Conservation (phyloP, 495 filamentous ascomycete genomes). For the Umbilicaria muhlenbergii region DNA sequence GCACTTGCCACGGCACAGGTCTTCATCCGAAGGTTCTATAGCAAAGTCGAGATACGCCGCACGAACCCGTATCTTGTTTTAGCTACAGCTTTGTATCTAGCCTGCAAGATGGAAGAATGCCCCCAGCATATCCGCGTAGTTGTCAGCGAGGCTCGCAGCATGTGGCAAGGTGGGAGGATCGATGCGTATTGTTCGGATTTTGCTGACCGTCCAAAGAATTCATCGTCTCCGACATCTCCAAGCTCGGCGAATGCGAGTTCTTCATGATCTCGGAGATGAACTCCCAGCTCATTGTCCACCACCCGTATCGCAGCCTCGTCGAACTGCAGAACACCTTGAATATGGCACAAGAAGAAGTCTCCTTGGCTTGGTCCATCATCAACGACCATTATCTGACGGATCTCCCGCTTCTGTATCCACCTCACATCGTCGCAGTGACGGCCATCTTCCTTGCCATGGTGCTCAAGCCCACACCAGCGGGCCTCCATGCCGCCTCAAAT, state of each 20-base stretch:
- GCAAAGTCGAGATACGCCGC: conserved; percentile 73
- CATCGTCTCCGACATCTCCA: conserved; percentile 65
- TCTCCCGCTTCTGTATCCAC: conserved; percentile 71
- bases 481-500: conserved; percentile 21
- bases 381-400: conserved; percentile 97
- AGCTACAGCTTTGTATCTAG: conserved; percentile 82
- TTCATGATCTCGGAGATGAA: conserved; percentile 88
- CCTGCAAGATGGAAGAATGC: conserved; percentile 97
- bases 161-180: conserved; percentile 56
- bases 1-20: conserved; percentile 88
- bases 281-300: conserved; percentile 87
- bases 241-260: conserved; percentile 93
- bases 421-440: conserved; percentile 80
- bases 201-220: conserved; percentile 39
- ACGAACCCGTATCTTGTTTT: conserved; percentile 91
- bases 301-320: conserved; percentile 83
- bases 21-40: conserved; percentile 89
- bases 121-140: conserved; percentile 90
- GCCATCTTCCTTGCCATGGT: conserved; percentile 78
- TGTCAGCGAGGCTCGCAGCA: conserved; percentile 64
- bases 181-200: background rate
- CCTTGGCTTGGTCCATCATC: conserved; percentile 71
- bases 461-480: conserved; percentile 41
- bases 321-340: conserved; percentile 49
- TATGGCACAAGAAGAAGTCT: conserved; percentile 61